phyloP scores from a whole-genome alignment of 345 rosid genomes.

The Citrus trifoliata region DNA sequence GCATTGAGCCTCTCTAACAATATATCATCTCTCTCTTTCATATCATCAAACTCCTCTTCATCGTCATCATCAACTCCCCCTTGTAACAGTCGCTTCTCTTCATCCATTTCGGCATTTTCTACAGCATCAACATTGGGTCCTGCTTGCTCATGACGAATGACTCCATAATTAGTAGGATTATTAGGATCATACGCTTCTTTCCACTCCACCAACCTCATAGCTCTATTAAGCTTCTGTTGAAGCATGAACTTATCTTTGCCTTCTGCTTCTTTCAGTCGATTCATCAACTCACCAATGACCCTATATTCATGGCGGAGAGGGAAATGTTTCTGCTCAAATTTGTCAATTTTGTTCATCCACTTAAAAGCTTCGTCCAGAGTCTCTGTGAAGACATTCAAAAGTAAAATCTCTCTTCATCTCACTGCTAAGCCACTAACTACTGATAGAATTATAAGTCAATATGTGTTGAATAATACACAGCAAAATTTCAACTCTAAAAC shows the following conservation, averaged over 20 bases:
- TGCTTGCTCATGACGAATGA: slow-evolving; percentile 44
- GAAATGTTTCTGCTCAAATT: slow-evolving; percentile 83
- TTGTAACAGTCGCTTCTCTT: slow-evolving; percentile 27
- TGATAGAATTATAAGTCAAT: not conserved
- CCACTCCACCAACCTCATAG: slow-evolving; percentile 81
- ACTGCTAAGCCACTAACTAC: not conserved
- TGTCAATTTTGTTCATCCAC: slow-evolving; percentile 78
- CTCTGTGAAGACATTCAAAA: slow-evolving; percentile 37
- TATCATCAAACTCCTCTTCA: slow-evolving; percentile 89
- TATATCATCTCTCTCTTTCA: slow-evolving; percentile 83
- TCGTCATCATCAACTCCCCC: slow-evolving; percentile 40
- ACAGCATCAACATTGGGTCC: slow-evolving; percentile 30
- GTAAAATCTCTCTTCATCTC: not conserved
- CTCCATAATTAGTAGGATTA: slow-evolving; percentile 74
- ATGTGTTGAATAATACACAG: not conserved
- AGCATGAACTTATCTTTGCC: slow-evolving; percentile 89
- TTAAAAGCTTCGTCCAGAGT: slow-evolving; percentile 68
- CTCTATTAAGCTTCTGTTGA: slow-evolving; percentile 83
- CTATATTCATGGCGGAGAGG: slow-evolving; percentile 67
- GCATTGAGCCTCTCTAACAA: slow-evolving; percentile 69
- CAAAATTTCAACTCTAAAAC: too few species aligned
- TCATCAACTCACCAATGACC: slow-evolving; percentile 90
- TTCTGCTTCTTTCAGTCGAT: slow-evolving; percentile 71
- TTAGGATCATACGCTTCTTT: slow-evolving; percentile 91
- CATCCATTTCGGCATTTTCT: slow-evolving; percentile 37